These are phyloP conservation scores for Inga laurina DNA, from an alignment of 306 rosid species.

Conservation along the genomic window DNA sequence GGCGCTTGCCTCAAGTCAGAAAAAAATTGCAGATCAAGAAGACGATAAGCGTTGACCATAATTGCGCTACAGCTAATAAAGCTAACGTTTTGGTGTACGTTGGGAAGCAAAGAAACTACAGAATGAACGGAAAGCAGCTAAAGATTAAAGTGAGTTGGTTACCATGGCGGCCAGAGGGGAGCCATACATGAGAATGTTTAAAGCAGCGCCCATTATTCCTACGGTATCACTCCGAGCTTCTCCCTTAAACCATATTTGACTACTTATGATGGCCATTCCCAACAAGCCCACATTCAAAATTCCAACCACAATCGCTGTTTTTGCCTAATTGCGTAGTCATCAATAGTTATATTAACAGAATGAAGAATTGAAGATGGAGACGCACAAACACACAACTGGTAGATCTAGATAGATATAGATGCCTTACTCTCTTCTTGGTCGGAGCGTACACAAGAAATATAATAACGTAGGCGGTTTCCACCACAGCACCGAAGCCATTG, in stretches of 20 bases:
- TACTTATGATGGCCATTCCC: slow-evolving; percentile 25
- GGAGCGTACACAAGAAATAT: slow-evolving; percentile 63
- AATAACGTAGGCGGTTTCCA: slow-evolving; percentile 47
- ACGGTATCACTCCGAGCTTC: slow-evolving; percentile 41
- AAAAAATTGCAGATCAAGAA: no score
- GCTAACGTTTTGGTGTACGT: neutral
- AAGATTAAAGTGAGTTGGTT: neutral
- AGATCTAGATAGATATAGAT: neutral
- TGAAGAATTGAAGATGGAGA: neutral
- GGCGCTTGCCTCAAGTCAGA: no score
- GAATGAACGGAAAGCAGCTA: neutral
- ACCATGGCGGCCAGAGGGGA: slow-evolving; percentile 65
- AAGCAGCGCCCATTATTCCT: slow-evolving; percentile 54
- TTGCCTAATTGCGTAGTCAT: slow-evolving; percentile 23
- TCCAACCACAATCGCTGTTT: slow-evolving; percentile 39
- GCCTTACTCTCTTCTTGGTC: slow-evolving; percentile 40
- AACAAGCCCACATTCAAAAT: slow-evolving; percentile 47
- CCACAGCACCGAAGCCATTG: slow-evolving; percentile 64
- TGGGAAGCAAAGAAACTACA: neutral
- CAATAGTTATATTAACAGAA: neutral
- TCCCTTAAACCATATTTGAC: slow-evolving; percentile 49
- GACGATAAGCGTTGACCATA: neutral
- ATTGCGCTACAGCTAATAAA: neutral
- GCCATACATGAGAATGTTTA: slow-evolving; percentile 61
- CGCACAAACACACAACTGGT: neutral